A percentile compares a stretch with the other conserved stretches of the same genome.
Conservation (phyloP, 768 basidiomycete species). For the Mycena galericulata region DNA sequence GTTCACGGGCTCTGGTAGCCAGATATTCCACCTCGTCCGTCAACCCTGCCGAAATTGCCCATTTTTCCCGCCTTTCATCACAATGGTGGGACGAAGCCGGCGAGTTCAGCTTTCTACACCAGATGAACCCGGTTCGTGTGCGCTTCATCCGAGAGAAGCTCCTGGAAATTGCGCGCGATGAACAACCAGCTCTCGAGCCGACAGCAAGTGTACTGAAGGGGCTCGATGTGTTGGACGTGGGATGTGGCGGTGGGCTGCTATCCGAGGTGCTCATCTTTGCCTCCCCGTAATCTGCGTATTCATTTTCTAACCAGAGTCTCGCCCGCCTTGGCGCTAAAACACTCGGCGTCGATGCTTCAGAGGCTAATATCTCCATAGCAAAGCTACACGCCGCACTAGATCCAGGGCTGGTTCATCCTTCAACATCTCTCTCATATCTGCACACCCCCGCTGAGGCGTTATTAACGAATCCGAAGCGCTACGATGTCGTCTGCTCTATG, state of each 20-base stretch:
- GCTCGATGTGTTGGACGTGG: slow-evolving; percentile 79
- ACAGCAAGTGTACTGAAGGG: slow-evolving; percentile 64
- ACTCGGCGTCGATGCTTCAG: slow-evolving; percentile 92
- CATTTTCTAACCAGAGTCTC: slow-evolving; percentile 77
- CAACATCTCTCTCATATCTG: slow-evolving; percentile 69
- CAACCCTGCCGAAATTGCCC: slow-evolving; percentile 85
- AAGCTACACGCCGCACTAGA: slow-evolving; percentile 85
- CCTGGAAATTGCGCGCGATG: slow-evolving; percentile 70
- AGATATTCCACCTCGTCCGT: slow-evolving; percentile 58
- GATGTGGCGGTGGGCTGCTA: slow-evolving; percentile 95
- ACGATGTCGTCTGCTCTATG: slow-evolving; percentile 96
- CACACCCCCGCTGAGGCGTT: slow-evolving; percentile 84
- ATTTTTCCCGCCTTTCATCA: slow-evolving; percentile 90
- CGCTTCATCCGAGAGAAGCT: slow-evolving; percentile 86
- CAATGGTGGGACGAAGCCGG: slow-evolving; percentile 97
- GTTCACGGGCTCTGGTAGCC: slow-evolving; percentile 12
- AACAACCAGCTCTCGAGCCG: slow-evolving; percentile 50
- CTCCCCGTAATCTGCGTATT: not conserved
- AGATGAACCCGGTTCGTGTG: slow-evolving; percentile 94
- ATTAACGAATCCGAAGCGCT: slow-evolving; percentile 70
- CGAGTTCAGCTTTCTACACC: slow-evolving; percentile 89
- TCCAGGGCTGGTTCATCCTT: slow-evolving; percentile 59
- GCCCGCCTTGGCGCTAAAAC: slow-evolving; percentile 91
- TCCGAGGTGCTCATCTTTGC: slow-evolving; percentile 72
- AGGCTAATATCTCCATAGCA: slow-evolving; percentile 89